phyloP scores from a whole-genome alignment of 768 basidiomycete genomes.

The Zangia roseola region DNA sequence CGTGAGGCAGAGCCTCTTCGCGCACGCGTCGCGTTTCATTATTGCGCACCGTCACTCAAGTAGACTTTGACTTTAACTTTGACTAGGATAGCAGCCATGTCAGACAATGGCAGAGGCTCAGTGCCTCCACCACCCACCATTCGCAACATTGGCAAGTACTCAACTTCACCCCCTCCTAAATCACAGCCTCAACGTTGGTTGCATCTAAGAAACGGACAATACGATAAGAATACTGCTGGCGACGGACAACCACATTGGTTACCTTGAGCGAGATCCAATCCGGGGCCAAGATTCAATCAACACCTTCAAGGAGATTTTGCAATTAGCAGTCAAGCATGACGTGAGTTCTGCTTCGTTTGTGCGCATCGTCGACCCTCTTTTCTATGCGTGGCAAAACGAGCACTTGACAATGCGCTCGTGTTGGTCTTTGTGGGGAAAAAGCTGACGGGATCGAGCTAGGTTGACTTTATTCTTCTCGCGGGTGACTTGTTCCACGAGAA shows the following conservation, averaged over 20 bases:
- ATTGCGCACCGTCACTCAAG: no score
- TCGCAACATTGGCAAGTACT: conserved; percentile 38
- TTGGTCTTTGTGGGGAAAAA: background rate
- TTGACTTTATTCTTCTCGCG: conserved; percentile 92
- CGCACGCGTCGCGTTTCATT: conserved; percentile 13
- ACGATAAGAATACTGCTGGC: conserved; percentile 85
- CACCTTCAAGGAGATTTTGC: conserved; percentile 91
- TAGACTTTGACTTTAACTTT: no score
- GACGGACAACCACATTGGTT: conserved; percentile 96
- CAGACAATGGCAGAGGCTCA: conserved; percentile 25
- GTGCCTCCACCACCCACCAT: conserved; percentile 35
- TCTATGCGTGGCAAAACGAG: background rate
- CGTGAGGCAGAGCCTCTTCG: conserved; percentile 11
- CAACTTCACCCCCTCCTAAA: background rate
- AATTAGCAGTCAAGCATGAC: conserved; percentile 85
- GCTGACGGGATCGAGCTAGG: conserved; percentile 44
- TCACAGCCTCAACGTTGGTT: conserved; percentile 1
- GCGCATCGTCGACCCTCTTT: background rate
- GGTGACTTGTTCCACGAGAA: conserved; percentile 99
- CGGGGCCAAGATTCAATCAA: conserved; percentile 94
- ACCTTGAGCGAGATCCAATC: conserved; percentile 90
- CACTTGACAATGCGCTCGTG: background rate
- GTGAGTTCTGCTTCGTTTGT: conserved; percentile 44
- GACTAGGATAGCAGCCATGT: conserved; percentile 18
- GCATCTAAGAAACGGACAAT: conserved; percentile 51